Base-by-base conservation (phyloP, 768 basidiomycete genomes). In the Mycena vitilis region DNA sequence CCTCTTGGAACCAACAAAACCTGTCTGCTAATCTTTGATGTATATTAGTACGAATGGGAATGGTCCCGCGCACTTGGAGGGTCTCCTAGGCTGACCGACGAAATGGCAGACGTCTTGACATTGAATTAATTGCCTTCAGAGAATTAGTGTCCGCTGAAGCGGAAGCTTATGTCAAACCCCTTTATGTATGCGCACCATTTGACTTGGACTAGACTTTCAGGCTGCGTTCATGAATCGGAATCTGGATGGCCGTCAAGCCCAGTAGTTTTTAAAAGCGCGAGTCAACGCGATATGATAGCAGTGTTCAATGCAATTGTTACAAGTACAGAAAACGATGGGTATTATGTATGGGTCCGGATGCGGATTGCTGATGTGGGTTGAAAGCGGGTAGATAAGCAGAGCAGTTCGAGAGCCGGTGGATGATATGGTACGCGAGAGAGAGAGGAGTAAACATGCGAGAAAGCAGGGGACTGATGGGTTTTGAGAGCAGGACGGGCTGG, bases 321-420 rank as follows among this genome's bases (percentile, higher is more conserved):
- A 37, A 37, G 58, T 59, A 58, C 57, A 58, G 25, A 34, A 45
- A 30, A 30, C 25, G 44, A 45, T 59, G 45, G 12, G 45, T 34
- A 47, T 58, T 45, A 34, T 18, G 5, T 22, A 49, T 57, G 63
- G 38, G 34, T 51, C 48, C 18, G 37, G 38, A 30, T 16, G 40
- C 57, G 57, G 57, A 58, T 47, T 47, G 57, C 47, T 59, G 34
- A 48, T 25, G 51, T 57, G 40, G 30, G 18, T 23, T 15, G 61
- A 63, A 58, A 70, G 65, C 69, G 55, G 34, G 60, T 56, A 54
- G 57, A 64, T 69, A 69, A 55, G 58, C 55, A 63, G 54, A 57
- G 37, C 63, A 45, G 37, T 69, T 62, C 48, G 60, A 69, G 44
- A 66, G 60, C 64, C 34, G 49, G 45, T 53, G 37, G 53, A 54